phyloP scores from a whole-genome alignment of 495 filamentous ascomycete genomes.

The Talaromyces nanjingensis region DNA sequence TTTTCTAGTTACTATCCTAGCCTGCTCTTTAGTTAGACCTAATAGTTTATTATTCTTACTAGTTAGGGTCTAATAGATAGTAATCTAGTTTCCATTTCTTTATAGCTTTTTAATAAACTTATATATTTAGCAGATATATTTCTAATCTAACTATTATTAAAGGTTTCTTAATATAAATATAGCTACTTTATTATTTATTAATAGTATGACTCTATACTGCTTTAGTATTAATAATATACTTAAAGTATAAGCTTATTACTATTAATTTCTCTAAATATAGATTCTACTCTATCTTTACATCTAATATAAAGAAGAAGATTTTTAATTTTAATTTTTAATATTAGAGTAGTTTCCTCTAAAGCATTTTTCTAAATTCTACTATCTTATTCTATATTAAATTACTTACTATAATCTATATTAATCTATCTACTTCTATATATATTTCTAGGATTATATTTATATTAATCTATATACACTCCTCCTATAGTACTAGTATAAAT shows the following conservation, averaged over 20 bases:
- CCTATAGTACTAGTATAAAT: background rate
- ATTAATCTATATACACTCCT: background rate
- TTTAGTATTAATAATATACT: constrained; percentile 10
- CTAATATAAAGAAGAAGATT: constrained; percentile 6
- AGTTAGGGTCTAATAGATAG: constrained; percentile 12
- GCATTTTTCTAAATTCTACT: constrained; percentile 12
- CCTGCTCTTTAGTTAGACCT: constrained; percentile 21
- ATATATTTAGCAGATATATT: constrained; percentile 15
- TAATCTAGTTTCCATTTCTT: constrained; percentile 16
- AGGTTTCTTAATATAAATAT: constrained; percentile 16
- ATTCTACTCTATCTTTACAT: constrained; percentile 12
- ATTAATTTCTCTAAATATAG: constrained; percentile 15
- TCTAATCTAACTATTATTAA: constrained; percentile 17
- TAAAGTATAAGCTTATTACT: constrained; percentile 15
- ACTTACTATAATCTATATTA: constrained; percentile 7
- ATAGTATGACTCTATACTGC: constrained; percentile 12
- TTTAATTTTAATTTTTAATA: constrained; percentile 13
- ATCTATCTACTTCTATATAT: background rate
- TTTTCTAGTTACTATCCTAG: constrained; percentile 14
- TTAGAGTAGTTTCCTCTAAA: constrained; percentile 11
- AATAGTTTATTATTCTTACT: constrained; percentile 16
- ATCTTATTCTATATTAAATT: constrained; percentile 14
- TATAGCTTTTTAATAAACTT: constrained; percentile 16
- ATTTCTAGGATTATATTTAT: background rate
- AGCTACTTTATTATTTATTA: constrained; percentile 18